Conservation (phyloP, 805 yeast species). For the Ogataea neopini region DNA sequence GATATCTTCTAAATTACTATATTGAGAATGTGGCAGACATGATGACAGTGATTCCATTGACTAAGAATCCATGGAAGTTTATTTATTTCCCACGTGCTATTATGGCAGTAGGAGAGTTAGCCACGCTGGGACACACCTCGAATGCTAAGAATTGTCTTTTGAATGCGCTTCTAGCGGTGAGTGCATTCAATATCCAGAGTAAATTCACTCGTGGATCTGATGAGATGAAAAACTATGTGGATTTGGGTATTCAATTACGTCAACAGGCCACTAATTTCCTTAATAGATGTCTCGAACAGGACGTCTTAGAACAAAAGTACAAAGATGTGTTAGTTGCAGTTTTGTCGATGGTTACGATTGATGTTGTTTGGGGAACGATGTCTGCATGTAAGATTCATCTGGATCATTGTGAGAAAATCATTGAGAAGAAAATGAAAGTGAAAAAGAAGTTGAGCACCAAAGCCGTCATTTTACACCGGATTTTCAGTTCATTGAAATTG, state of each 20-base stretch:
- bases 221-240: constrained; percentile 67
- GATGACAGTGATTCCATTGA: constrained; percentile 63
- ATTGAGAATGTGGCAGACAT: constrained; percentile 73
- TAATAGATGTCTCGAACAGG: constrained; percentile 54
- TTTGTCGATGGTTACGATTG: constrained; percentile 83
- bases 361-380: constrained; percentile 90
- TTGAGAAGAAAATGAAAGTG: constrained; percentile 63
- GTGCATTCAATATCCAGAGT: constrained; percentile 78
- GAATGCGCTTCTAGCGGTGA: constrained; percentile 77
- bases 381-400: constrained; percentile 77
- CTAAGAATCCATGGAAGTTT: constrained; percentile 85
- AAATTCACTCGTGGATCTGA: constrained; percentile 67
- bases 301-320: constrained; percentile 61
- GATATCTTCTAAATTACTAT: constrained; percentile 72
- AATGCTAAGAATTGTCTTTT: constrained; percentile 75
- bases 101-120: constrained; percentile 78
- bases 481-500: constrained; percentile 70
- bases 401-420: constrained; percentile 73
- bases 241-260: constrained; percentile 71
- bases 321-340: constrained; percentile 83
- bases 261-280: constrained; percentile 73
- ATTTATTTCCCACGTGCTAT: constrained; percentile 84
- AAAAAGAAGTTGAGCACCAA: constrained; percentile 71
- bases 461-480: constrained; percentile 75
- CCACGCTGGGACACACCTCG: constrained; percentile 71